These are phyloP conservation scores for Tetrapisispora namnaoensis DNA, from an alignment of 805 yeast species.

Conservation along the genomic window DNA sequence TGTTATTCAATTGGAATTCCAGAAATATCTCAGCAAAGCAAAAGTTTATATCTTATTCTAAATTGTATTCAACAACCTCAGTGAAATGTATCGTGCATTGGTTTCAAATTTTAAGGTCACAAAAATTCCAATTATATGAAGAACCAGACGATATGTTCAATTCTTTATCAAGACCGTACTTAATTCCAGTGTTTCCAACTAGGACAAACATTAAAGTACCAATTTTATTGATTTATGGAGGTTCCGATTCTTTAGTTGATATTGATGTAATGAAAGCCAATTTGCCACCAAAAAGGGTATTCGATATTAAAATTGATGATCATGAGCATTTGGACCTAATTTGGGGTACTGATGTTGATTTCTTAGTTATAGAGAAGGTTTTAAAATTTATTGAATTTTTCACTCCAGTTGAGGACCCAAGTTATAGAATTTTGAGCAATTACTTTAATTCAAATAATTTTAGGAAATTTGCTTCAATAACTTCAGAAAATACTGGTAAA, in stretches of 20 bases:
- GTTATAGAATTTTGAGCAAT: neutral
- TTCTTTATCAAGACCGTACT: conserved; percentile 29
- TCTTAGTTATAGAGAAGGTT: conserved; percentile 36
- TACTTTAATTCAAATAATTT: neutral
- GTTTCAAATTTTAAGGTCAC: conserved; percentile 79
- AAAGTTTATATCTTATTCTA: conserved; percentile 73
- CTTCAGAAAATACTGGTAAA: neutral
- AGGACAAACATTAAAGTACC: conserved; percentile 58
- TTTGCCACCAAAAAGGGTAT: conserved; percentile 45
- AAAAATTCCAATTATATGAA: conserved; percentile 82
- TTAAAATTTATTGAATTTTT: conserved; percentile 30
- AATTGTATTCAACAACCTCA: conserved; percentile 81
- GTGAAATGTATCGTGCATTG: conserved; percentile 93
- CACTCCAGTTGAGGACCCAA: conserved; percentile 2
- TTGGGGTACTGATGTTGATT: conserved; percentile 69
- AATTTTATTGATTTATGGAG: conserved; percentile 70
- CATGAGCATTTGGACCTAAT: conserved; percentile 87
- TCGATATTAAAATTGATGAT: conserved; percentile 46
- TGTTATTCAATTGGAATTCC: conserved; percentile 75
- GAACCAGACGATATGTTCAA: conserved; percentile 40
- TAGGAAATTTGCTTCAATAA: neutral
- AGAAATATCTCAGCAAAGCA: conserved; percentile 61
- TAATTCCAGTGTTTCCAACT: conserved; percentile 42
- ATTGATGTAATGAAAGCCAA: conserved; percentile 63
- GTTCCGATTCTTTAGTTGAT: conserved; percentile 75